Percentiles rank a stretch among this genome's conserved stretches.
Conservation (phyloP, 352 stramenopile genomes). For the Aphanomyces astaci region DNA sequence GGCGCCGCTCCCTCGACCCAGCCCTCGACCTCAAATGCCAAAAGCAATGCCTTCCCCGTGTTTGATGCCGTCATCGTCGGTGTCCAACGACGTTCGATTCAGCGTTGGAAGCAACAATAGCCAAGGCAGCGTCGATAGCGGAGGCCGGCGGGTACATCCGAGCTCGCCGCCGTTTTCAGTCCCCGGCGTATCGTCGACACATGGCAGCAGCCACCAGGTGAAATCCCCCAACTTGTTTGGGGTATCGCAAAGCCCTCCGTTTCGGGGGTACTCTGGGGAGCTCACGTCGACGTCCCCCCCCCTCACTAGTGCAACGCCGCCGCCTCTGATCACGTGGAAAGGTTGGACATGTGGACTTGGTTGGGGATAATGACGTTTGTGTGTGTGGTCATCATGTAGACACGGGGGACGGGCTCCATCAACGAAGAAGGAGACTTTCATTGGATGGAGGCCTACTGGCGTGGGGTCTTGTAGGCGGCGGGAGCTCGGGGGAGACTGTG, state of each 20-base stretch:
- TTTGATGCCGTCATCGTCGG: background rate
- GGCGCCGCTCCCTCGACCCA: background rate
- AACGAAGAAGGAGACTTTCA: background rate
- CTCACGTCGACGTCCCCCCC: conserved; percentile 1
- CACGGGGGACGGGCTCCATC: too few relatives aligned
- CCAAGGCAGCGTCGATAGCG: background rate
- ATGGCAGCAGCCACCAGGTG: too few relatives aligned
- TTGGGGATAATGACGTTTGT: background rate
- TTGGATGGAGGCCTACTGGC: conserved; percentile 11
- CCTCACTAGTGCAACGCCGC: background rate
- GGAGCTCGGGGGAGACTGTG: background rate
- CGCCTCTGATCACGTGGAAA: conserved; percentile 5
- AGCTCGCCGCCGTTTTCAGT: conserved; percentile 12
- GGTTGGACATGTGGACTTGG: background rate
- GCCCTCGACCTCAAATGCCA: too few relatives aligned
- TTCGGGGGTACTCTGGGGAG: conserved; percentile 9
- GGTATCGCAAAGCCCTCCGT: conserved; percentile 15
- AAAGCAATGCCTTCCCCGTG: too few relatives aligned
- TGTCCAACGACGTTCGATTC: background rate
- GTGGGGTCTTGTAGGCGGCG: too few relatives aligned
- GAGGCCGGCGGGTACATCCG: background rate
- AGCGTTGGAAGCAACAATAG: background rate
- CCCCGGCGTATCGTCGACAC: too few relatives aligned
- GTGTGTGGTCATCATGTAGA: background rate
- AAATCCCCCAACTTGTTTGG: too few relatives aligned